phyloP scores from a whole-genome alignment of 768 basidiomycete species.

The Asterophora lycoperdoides region DNA sequence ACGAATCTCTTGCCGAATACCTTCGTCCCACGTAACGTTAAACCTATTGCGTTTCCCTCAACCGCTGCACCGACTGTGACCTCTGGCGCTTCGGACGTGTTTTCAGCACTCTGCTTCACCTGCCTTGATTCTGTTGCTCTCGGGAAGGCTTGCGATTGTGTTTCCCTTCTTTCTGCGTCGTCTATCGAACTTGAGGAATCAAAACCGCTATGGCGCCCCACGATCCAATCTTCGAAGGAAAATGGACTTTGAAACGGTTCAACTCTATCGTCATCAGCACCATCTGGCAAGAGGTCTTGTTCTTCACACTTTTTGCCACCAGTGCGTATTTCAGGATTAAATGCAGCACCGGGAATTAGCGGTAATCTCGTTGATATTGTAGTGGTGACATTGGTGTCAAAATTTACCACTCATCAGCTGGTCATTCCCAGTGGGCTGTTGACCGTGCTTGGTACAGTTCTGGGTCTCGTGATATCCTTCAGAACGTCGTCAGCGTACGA shows the following conservation, averaged over 20 bases:
- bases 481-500: conserved; percentile 71
- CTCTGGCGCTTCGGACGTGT: too few species aligned
- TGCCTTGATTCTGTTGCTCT: too few species aligned
- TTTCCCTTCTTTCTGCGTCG: too few species aligned
- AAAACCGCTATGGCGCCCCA: conserved; percentile 34
- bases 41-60: too few species aligned
- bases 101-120: too few species aligned
- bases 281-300: conserved; percentile 60
- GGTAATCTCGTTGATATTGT: background rate
- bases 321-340: conserved; percentile 31
- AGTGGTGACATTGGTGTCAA: conserved; percentile 59
- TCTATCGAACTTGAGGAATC: too few species aligned
- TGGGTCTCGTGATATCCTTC: conserved; percentile 70
- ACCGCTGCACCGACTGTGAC: too few species aligned
- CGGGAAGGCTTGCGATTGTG: too few species aligned
- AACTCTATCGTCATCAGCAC: conserved; percentile 59
- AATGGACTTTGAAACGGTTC: conserved; percentile 48
- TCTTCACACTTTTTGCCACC: conserved; percentile 57
- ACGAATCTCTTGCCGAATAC: background rate
- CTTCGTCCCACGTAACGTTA: background rate
- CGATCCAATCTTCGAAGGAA: conserved; percentile 44
- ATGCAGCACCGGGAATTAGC: background rate
- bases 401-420: conserved; percentile 44
- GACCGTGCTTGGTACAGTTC: conserved; percentile 70
- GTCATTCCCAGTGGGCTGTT: conserved; percentile 51